Evolutionary conservation across 2,329 filamentous ascomycete species (phyloP).

Genomic region (Tolypocladium ophioglossoides): DNA sequence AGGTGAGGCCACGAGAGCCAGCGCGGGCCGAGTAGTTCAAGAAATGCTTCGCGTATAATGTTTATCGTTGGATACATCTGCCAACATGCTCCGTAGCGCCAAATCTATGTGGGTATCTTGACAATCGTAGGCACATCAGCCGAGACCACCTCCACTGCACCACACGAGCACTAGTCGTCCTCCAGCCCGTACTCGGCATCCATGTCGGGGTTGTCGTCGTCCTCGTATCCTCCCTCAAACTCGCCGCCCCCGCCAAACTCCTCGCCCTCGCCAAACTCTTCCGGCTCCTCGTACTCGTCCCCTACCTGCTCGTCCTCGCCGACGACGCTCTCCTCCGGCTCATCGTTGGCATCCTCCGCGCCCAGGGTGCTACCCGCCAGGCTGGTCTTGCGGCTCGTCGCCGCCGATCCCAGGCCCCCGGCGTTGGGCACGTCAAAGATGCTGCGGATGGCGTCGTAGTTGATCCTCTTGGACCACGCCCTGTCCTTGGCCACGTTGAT

Average conservation of each 20-base stretch:
- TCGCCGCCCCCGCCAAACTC: constrained; percentile 19
- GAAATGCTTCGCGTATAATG: neutral
- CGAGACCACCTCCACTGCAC: no score
- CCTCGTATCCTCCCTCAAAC: constrained; percentile 19
- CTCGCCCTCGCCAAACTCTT: constrained; percentile 20
- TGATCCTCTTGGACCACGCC: constrained; percentile 64
- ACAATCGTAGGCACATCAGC: neutral
- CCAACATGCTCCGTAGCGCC: neutral
- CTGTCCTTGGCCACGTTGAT: constrained; percentile 57
- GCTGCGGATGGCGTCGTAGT: constrained; percentile 53
- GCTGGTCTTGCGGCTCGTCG: constrained; percentile 34
- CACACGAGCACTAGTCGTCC: constrained; percentile 5
- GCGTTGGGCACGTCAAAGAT: constrained; percentile 40
- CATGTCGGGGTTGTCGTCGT: constrained; percentile 26
- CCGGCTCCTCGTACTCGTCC: constrained; percentile 20
- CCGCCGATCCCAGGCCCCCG: constrained; percentile 37
- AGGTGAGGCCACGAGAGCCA: neutral
- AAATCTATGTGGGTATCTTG: neutral
- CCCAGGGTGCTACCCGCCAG: constrained; percentile 24
- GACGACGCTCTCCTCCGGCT: constrained; percentile 23
- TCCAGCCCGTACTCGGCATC: constrained; percentile 25
- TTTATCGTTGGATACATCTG: neutral
- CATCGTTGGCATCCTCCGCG: constrained; percentile 23
- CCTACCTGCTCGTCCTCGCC: constrained; percentile 21
- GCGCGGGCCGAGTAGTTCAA: no score